Evolutionary conservation across 495 filamentous ascomycete species (phyloP), one percentile per base, ranked within the genome.

Genomic region (Daldinia loculata): DNA sequence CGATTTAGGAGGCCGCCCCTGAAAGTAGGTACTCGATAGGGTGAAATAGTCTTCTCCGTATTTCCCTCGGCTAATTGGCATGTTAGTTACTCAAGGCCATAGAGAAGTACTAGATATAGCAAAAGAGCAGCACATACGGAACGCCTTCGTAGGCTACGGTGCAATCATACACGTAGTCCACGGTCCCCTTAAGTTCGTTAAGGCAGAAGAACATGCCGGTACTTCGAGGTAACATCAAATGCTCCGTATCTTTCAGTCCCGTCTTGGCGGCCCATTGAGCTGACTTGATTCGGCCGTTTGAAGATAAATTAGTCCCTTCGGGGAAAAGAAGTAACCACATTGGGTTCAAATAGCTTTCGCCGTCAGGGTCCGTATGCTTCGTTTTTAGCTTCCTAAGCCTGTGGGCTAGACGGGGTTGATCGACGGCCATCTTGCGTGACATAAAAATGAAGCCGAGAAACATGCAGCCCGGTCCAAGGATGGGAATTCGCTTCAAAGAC

Each of bases 321-420:
- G 92, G 92, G 74, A 93, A 95, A 56, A 95, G 84, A 59, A 95
- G 81, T 50, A 95, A 81, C 92, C 92, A 95, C 93, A 95, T 94
- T 1, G 93, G 92, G 71, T 92, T 85, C 1, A 88, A 78, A 24
- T 81, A 85, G 36, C 81, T 79, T 2, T 78, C 76, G 19, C 85
- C 89, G 12, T 85, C 81, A 2, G 88, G 84, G 2, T 83, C 85
- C 2, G 78, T 80, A 60, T 88, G 83, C 14, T 72, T 69, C 4
- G 80, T 81, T 76, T 88, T 90, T 60, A 95, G 85, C 76, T 92
- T 90, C 43, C 86, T 81, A 34, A 95, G 79, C 9, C 92, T 87
- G 64, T 91, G 84, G 15, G 86, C 87, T 45, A 95, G 78, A 51
- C 91, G 85, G 1, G 87, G 86, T 76, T 91, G 89, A 75, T 95